Percentiles rank a stretch among this genome's conserved stretches.
phyloP scores from a whole-genome alignment of 495 filamentous ascomycete genomes.

The Neurospora sp. region DNA sequence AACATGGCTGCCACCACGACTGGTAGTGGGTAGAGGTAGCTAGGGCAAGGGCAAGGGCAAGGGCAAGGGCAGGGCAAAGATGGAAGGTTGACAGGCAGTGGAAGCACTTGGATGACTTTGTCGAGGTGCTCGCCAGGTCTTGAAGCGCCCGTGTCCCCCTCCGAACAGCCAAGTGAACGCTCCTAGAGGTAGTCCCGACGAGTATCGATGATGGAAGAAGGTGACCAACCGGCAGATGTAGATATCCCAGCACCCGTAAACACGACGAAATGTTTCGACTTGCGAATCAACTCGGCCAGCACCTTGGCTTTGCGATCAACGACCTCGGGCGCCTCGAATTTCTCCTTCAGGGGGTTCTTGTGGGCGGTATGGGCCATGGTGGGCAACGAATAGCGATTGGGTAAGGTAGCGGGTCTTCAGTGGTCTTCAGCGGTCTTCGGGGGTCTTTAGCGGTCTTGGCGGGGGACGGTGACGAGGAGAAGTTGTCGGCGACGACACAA shows the following conservation, averaged over 20 bases:
- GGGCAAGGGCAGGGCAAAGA: neutral
- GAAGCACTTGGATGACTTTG: neutral
- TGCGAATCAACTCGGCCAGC: constrained; percentile 27
- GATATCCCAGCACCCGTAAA: constrained; percentile 39
- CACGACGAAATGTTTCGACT: constrained; percentile 36
- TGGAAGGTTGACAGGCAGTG: neutral
- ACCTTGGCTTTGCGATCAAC: constrained; percentile 27
- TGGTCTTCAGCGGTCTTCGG: neutral
- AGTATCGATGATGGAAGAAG: neutral
- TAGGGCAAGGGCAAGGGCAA: neutral
- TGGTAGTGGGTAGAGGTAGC: no score
- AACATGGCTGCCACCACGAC: neutral
- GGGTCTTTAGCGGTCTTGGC: neutral
- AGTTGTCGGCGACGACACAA: neutral
- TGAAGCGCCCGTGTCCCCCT: neutral
- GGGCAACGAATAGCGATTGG: neutral
- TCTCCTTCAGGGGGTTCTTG: constrained; percentile 13
- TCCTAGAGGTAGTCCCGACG: neutral
- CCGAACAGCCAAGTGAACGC: neutral
- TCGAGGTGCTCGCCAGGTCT: neutral
- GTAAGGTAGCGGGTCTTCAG: neutral
- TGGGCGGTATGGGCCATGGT: neutral
- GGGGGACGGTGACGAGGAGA: neutral
- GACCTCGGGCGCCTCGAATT: constrained; percentile 18
- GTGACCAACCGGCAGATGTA: constrained; percentile 27